phyloP scores from a whole-genome alignment of 148 eudicot species.

The Chenopodium quinoa region DNA sequence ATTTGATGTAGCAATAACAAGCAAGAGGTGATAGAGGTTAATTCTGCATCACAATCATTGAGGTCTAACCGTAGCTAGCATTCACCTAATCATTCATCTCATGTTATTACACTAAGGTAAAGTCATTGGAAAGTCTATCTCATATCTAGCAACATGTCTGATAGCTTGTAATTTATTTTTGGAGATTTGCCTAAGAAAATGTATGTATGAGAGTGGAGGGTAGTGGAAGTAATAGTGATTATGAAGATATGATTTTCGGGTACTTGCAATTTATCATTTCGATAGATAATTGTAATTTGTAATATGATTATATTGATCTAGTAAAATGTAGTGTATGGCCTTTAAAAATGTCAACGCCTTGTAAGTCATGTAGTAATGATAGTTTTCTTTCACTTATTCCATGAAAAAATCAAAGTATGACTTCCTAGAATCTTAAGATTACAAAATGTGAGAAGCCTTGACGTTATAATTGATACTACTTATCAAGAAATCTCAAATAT shows the following conservation, averaged over 20 bases:
- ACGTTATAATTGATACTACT: too few species aligned
- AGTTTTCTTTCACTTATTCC: too few species aligned
- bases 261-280: background rate
- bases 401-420: too few species aligned
- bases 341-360: background rate
- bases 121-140: background rate
- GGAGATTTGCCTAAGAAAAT: background rate
- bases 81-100: background rate
- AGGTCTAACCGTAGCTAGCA: slow-evolving; percentile 30
- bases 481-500: too few species aligned
- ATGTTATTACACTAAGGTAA: background rate
- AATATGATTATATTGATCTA: background rate
- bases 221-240: background rate
- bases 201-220: background rate
- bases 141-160: background rate
- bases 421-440: too few species aligned
- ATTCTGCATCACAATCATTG: slow-evolving; percentile 26
- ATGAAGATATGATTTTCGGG: background rate
- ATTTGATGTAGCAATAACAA: slow-evolving; percentile 24
- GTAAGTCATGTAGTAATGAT: background rate
- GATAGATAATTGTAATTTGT: background rate
- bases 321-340: background rate
- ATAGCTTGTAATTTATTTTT: background rate
- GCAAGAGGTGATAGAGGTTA: slow-evolving; percentile 30
- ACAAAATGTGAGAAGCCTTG: too few species aligned